Percentiles rank a stretch among this genome's conserved stretches.
phyloP scores from a whole-genome alignment of 2,329 filamentous ascomycete species.

The Coleophoma crateriformis region DNA sequence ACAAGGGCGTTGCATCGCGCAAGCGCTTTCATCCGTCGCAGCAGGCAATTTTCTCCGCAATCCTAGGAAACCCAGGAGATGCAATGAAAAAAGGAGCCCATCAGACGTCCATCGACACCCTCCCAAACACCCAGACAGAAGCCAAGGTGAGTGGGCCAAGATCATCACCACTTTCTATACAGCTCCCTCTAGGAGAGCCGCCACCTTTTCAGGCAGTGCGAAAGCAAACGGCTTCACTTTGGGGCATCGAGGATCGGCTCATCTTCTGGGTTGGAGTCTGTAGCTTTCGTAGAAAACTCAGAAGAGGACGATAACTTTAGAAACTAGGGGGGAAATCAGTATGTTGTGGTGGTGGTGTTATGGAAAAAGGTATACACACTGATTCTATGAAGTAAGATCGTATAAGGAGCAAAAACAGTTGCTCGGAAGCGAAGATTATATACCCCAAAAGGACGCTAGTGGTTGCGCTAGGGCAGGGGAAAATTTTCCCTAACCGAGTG shows the following conservation, averaged over 20 bases:
- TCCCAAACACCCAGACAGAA: slow-evolving; percentile 72
- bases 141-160: slow-evolving; percentile 69
- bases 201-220: slow-evolving; percentile 54
- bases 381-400: too few species aligned
- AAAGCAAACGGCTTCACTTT: slow-evolving; percentile 71
- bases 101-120: slow-evolving; percentile 85
- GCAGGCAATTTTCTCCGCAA: background rate
- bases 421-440: too few species aligned
- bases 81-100: slow-evolving; percentile 58
- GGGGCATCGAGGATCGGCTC: slow-evolving; percentile 41
- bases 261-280: slow-evolving; percentile 85
- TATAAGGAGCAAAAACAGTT: too few species aligned
- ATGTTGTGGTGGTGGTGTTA: slow-evolving; percentile 38
- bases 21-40: too few species aligned
- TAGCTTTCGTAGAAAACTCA: slow-evolving; percentile 87
- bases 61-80: slow-evolving; percentile 36
- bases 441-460: too few species aligned
- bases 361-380: slow-evolving; percentile 44
- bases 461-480: too few species aligned
- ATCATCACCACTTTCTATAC: slow-evolving; percentile 91
- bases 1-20: too few species aligned
- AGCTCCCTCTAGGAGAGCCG: slow-evolving; percentile 38
- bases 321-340: slow-evolving; percentile 40
- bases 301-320: slow-evolving; percentile 89
- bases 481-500: too few species aligned